Base-by-base conservation (phyloP, 495 filamentous ascomycete genomes). In the Penicillium alfredii region DNA sequence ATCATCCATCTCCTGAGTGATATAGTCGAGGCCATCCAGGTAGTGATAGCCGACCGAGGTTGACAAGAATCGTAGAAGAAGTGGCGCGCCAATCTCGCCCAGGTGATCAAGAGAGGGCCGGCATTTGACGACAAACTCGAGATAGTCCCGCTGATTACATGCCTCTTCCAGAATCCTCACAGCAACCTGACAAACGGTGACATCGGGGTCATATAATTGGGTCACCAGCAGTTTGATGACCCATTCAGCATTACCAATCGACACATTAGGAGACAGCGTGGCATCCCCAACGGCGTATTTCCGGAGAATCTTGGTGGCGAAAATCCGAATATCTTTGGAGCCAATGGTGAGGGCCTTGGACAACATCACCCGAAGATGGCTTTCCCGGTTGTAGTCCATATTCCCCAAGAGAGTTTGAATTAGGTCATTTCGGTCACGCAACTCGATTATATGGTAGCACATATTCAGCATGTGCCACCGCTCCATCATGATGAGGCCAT, bases 1-100 rank as follows among this genome's bases (percentile, higher is more conserved):
- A 59, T 97, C 92, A 53, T 98, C 92, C 92, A 98, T 98, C 55
- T 97, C 93, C 48, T 92, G 88, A 25, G 87, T 92, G 55, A 98
- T 98, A 49, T 98, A 98, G 60, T 98, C 92, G 11, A 98, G 72
- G 6, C 88, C 92, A 58, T 98, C 87, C 3, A 98, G 69, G 60
- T 98, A 98, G 61, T 97, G 89, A 46, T 98, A 98, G 4, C 92
- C 92, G 20, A 96, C 85, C 0, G 86, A 93, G 0, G 93, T 96
- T 3, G 88, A 95, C 34, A 98, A 58, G 55, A 98, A 98, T 40
- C 92, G 82, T 39, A 98, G 69, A 12, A 98, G 77, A 17, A 98
- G 68, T 2, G 92, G 92, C 26, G 92, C 92, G 5, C 93, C 93
- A 51, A 98, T 98, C 55, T 96, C 92, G 17, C 93, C 92, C 1